Conservation (phyloP, 768 basidiomycete species). For the Tylopilus plumbeoviolaceoides region DNA sequence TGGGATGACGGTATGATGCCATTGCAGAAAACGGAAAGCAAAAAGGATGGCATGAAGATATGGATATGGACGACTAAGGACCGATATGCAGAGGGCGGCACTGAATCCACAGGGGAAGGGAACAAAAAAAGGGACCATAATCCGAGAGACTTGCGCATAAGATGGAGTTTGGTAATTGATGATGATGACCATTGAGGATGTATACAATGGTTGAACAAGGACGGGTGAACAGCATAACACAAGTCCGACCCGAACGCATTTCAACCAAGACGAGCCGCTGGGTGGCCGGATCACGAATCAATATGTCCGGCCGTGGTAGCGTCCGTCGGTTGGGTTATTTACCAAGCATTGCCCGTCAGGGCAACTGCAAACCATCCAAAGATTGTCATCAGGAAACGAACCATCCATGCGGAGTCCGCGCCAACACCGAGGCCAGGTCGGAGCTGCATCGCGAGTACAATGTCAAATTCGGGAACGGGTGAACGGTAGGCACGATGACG, state of each 20-base stretch:
- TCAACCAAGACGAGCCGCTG: slow-evolving; percentile 1
- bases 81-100: background rate
- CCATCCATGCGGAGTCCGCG: slow-evolving; percentile 76
- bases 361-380: slow-evolving; percentile 75
- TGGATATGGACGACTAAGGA: background rate
- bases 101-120: background rate
- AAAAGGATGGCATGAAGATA: background rate
- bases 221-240: background rate
- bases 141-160: slow-evolving; percentile 5
- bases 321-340: slow-evolving; percentile 1
- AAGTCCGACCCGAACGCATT: background rate
- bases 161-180: slow-evolving; percentile 1
- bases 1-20: background rate
- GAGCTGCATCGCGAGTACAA: slow-evolving; percentile 76
- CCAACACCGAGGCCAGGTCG: slow-evolving; percentile 66
- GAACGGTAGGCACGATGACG: slow-evolving; percentile 34
- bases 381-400: slow-evolving; percentile 73
- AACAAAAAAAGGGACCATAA: background rate
- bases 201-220: background rate
- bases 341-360: slow-evolving; percentile 36
- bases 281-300: background rate
- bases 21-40: background rate
- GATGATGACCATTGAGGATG: slow-evolving; percentile 1
- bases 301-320: background rate
- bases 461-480: slow-evolving; percentile 49